Conservation (phyloP, 2,329 filamentous ascomycete genomes). For the Clonostachys solani region DNA sequence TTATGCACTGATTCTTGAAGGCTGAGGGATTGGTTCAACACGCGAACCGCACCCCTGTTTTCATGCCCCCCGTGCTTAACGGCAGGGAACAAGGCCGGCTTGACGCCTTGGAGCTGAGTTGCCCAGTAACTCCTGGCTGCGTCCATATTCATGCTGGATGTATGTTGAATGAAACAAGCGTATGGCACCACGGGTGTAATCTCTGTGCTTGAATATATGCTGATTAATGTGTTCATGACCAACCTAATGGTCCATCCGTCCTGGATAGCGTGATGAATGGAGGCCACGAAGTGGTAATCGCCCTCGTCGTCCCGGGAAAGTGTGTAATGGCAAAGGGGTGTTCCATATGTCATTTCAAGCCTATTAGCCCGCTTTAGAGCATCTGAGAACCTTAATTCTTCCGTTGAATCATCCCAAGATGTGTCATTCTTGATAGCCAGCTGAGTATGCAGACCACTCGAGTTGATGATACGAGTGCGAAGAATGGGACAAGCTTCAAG, state of each 20-base stretch:
- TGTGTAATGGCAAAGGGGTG: slow-evolving; percentile 1
- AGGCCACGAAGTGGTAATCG: neutral
- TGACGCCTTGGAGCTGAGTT: slow-evolving; percentile 1
- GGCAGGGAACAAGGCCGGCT: slow-evolving; percentile 3
- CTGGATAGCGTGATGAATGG: slow-evolving; percentile 3
- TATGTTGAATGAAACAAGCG: slow-evolving; percentile 35
- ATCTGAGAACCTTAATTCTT: neutral
- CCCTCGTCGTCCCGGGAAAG: neutral
- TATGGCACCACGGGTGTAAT: neutral
- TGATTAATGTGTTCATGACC: slow-evolving; percentile 3
- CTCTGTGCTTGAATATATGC: neutral
- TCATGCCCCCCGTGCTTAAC: neutral
- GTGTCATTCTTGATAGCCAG: slow-evolving; percentile 3
- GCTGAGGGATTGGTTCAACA: neutral
- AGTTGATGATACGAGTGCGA: slow-evolving; percentile 10
- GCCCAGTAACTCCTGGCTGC: neutral
- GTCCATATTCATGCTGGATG: slow-evolving; percentile 19
- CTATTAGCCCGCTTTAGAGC: neutral
- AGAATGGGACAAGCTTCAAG: slow-evolving; percentile 7
- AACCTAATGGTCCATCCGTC: slow-evolving; percentile 33
- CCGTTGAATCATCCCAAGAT: neutral
- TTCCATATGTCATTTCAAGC: slow-evolving; percentile 2
- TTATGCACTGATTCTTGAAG: neutral
- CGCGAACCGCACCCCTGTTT: neutral
- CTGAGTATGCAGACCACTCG: slow-evolving; percentile 1